Evolutionary conservation across 441 rosid species (phyloP), one percentile per base, ranked within the genome.

Genomic region (Viola pubescens): DNA sequence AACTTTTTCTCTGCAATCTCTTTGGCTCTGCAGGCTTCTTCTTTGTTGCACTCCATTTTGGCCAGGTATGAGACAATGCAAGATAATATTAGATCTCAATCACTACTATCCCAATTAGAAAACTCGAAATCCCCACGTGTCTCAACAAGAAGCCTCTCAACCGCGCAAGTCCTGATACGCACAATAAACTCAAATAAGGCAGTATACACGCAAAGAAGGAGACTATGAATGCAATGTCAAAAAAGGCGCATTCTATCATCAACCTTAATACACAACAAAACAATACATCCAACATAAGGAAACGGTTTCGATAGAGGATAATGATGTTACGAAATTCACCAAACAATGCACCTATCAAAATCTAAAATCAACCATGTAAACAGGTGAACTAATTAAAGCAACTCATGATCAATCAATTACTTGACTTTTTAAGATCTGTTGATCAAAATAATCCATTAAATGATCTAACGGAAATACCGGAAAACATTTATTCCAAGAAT

Each of bases 31-130:
- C 62, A 41, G 38, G 97, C 99, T 66, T 83, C 95, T 44, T 86
- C 99, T 71, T 70, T 88, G 48, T 89, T 90, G 73, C 91, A 90
- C 48, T 94, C 98, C 98, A 94, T 87, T 42, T 49, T 47, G 48
- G 9, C 58, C 6, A 6, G 38, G 34, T 55, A 59, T 43, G 9
- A 12, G 62, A 14, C 7, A n/a, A 39, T 37, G 14, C 16, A 42
- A 44, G 8, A 56, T 10, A 6, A 37, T 42, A 7, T 10, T 10
- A 62, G 46, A 57, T 37, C 6, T 59, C 14, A 50, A 39, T 48
- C 45, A 39, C 41, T 9, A 59, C 55, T 50, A 64, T 51, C 57
- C 52, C 4, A 10, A 57, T 37, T 48, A 9, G 4, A 39, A 60
- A 26, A 16, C 55, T 64, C 10, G 11, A 51, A 44, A 38, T 46